Percentiles rank a stretch among this genome's conserved stretches.
phyloP scores from a whole-genome alignment of 176 grass and related monocot species.

The Oropetium thomaeum region DNA sequence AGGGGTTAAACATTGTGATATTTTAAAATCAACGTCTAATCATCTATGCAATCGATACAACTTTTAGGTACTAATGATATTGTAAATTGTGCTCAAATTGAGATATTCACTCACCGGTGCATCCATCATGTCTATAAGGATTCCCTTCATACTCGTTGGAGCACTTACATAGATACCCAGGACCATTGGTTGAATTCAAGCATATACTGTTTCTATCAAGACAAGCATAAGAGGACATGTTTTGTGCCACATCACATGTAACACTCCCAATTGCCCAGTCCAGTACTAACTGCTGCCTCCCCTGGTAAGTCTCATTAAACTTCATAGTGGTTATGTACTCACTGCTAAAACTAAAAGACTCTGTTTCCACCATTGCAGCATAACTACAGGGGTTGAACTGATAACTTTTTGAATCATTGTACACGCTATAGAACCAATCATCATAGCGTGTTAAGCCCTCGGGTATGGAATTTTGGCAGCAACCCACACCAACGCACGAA shows the following conservation, averaged over 20 bases:
- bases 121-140: neutral
- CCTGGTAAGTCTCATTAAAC: conserved; percentile 7
- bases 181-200: neutral
- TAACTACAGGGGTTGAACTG: conserved; percentile 23
- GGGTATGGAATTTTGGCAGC: conserved; percentile 22
- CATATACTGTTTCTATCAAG: neutral
- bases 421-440: neutral
- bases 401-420: neutral
- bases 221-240: neutral
- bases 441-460: conserved; percentile 2
- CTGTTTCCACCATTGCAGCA: neutral
- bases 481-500: conserved; percentile 23
- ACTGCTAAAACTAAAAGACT: neutral
- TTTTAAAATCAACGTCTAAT: too few relatives aligned
- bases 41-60: neutral
- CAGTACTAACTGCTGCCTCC: conserved; percentile 7
- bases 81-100: neutral
- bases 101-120: neutral
- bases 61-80: neutral
- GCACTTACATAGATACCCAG: conserved; percentile 1
- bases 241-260: neutral
- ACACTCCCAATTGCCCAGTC: conserved; percentile 30
- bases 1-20: too few relatives aligned
- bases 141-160: neutral
- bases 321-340: conserved; percentile 18